A percentile compares a stretch with the other conserved stretches of the same genome.
These are phyloP conservation scores for Phytopythium montanum DNA, from an alignment of 352 stramenopile genomes.

Conservation along the genomic window DNA sequence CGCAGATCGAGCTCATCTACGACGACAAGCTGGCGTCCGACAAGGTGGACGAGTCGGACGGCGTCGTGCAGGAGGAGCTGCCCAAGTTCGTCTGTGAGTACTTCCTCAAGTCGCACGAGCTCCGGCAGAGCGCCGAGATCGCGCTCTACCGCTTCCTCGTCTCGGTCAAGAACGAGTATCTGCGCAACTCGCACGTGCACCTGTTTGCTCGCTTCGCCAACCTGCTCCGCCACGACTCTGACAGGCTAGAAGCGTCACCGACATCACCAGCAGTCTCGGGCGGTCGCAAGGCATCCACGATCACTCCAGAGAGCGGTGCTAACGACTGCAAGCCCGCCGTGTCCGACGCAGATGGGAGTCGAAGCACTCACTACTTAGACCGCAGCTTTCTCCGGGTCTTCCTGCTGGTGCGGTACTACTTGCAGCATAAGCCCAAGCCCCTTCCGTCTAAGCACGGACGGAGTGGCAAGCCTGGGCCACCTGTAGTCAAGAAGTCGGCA, in stretches of 20 bases:
- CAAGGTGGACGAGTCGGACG: constrained; percentile 49
- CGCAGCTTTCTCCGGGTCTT: constrained; percentile 68
- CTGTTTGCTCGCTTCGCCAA: constrained; percentile 70
- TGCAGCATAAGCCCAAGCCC: constrained; percentile 25
- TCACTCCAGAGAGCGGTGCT: neutral
- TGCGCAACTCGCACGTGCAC: constrained; percentile 43
- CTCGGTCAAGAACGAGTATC: constrained; percentile 57
- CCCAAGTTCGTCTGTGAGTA: constrained; percentile 66
- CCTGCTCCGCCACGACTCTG: constrained; percentile 21
- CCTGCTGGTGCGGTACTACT: constrained; percentile 44
- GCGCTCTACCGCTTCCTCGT: constrained; percentile 68
- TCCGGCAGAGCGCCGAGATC: constrained; percentile 62
- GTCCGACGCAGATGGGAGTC: neutral
- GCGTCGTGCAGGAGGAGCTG: constrained; percentile 54
- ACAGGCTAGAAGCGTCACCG: neutral
- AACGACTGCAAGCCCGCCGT: neutral
- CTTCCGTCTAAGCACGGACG: constrained; percentile 8
- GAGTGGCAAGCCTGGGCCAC: neutral
- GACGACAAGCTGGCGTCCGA: constrained; percentile 73
- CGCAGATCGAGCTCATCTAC: constrained; percentile 70
- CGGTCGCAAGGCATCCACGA: neutral
- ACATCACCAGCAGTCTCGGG: neutral
- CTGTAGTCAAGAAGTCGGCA: neutral
- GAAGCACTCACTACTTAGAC: constrained; percentile 28
- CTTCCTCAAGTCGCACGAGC: constrained; percentile 63